Base-by-base conservation (phyloP, 441 rosid species). In the Sinapis alba region DNA sequence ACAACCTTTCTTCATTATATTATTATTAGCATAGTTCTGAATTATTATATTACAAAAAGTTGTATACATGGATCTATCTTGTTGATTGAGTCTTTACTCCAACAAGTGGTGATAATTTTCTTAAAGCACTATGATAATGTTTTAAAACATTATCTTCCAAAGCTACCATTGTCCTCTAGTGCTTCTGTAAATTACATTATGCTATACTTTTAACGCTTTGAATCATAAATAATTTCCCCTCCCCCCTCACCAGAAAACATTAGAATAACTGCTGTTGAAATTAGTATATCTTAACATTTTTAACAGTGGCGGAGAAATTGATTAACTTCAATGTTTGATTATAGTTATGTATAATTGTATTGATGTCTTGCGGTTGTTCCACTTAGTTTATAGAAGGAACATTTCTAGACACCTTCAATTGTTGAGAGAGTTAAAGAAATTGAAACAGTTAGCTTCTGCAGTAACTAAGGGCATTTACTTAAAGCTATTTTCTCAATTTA, bases 111-210 rank as follows among this genome's bases (percentile, higher is more conserved):
- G 64, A 7, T 20, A 2, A 36, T 71, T 77, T 73, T 62, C 60
- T 70, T 61, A 62, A 77, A 58, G 79, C 65, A 80, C 61, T 75
- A 74, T 3, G 26, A 51, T 24, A 30, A 19, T 65, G 7, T 65
- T 77, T 24, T 38, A 3, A 77, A 71, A 71, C 38, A 50, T 34
- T 77, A 71, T 77, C 76, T 34, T 65, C 63, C 72, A 65, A 50
- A 66, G 63, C 67, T 71, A 23, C 13, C 26, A 65, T 47, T 77
- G 43, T 71, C 58, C 45, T 38, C 18, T 67, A 38, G 69, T 66
- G 73, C 69, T 61, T 67, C 43, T 41, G 19, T 60, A 43, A 28
- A n/a, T 72, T 66, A 66, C 77, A 60, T 5, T 27, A 43, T 63
- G 64, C 20, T 34, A 8, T 21, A 24, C 41, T 43, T 30, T 75